Evolutionary conservation across 441 rosid species (phyloP).

Genomic region (Mallotus japonicus): DNA sequence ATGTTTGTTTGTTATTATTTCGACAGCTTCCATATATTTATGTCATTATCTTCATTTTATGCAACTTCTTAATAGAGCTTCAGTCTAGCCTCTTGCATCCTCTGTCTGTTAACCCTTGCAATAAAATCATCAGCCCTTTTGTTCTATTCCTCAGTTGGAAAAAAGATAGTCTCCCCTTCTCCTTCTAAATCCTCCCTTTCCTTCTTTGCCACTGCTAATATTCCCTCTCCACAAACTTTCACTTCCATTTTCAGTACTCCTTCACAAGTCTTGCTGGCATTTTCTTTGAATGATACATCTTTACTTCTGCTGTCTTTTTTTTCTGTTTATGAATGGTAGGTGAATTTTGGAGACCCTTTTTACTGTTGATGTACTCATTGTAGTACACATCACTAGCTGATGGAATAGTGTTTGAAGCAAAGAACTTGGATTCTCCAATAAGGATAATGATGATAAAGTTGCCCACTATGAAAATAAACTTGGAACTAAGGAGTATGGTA

Average conservation of each 20-base stretch:
- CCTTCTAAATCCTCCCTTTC: conserved; percentile 22
- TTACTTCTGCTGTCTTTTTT: conserved; percentile 12
- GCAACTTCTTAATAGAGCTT: conserved; percentile 4
- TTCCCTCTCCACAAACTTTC: conserved; percentile 7
- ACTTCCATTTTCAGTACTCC: conserved; percentile 1
- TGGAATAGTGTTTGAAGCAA: conserved; percentile 18
- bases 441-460: conserved; percentile 52
- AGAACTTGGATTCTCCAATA: conserved; percentile 42
- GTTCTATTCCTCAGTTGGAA: conserved; percentile 48
- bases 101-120: conserved; percentile 53
- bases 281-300: conserved; percentile 15
- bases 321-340: conserved; percentile 5
- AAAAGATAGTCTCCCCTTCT: conserved; percentile 19
- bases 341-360: conserved; percentile 26
- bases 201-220: conserved; percentile 15
- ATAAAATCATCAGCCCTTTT: conserved; percentile 59
- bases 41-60: background rate
- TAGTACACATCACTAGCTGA: conserved; percentile 27
- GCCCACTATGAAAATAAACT: conserved; percentile 21
- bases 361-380: conserved; percentile 38
- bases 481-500: too few species aligned
- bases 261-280: conserved; percentile 8
- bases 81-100: conserved; percentile 44
- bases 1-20: background rate
- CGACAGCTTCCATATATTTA: background rate